These are phyloP conservation scores for Petunia secreta DNA, from an alignment of 257 asterid genomes.

Conservation along the genomic window DNA sequence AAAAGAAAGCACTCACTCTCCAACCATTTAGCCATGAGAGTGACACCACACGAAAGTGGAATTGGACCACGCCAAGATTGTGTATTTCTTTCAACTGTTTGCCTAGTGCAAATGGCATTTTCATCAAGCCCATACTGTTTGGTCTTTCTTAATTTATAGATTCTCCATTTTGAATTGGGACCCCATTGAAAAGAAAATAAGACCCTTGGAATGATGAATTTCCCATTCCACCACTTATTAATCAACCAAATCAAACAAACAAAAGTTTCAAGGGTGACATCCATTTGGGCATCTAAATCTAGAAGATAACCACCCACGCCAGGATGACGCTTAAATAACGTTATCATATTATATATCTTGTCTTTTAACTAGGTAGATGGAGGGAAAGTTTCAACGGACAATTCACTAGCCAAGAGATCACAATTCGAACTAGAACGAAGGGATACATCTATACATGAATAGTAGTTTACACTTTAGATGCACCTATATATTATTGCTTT, in stretches of 20 bases:
- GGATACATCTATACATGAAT: too few species aligned
- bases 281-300: neutral
- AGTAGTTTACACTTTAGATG: neutral
- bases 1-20: too few species aligned
- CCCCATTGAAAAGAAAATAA: neutral
- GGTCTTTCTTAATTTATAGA: slow-evolving; percentile 23
- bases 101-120: neutral
- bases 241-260: neutral
- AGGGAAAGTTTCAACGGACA: too few species aligned
- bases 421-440: too few species aligned
- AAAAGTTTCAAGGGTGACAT: neutral
- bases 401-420: too few species aligned
- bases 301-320: neutral
- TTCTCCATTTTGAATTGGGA: neutral
- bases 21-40: neutral
- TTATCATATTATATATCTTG: neutral
- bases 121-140: neutral
- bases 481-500: too few species aligned
- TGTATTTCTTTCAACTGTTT: neutral
- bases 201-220: neutral
- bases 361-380: too few species aligned
- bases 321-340: neutral
- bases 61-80: neutral
- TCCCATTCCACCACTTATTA: neutral
- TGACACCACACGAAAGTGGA: neutral